Percentiles rank a stretch among this genome's conserved stretches.
Evolutionary conservation across 495 filamentous ascomycete genomes (phyloP).

Genomic region (Evansstolkia leycettana): DNA sequence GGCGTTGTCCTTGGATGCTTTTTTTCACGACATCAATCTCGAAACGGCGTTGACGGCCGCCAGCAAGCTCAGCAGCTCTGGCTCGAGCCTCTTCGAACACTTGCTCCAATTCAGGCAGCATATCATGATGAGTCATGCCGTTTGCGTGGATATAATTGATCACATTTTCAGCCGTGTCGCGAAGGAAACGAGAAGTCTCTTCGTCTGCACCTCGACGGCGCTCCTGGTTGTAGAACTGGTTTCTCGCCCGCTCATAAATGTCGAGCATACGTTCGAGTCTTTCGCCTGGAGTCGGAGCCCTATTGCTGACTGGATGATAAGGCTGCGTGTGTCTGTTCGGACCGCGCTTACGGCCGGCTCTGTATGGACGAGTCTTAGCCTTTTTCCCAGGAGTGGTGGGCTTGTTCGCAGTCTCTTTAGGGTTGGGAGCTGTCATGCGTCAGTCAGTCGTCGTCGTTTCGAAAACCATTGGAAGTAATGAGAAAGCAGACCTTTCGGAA

Average conservation of each 20-base stretch:
- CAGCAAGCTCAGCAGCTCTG: conserved; percentile 24
- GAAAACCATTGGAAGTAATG: too few relatives aligned
- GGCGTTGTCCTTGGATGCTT: too few relatives aligned
- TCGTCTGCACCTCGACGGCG: conserved; percentile 6
- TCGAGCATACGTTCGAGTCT: conserved; percentile 19
- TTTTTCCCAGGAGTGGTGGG: too few relatives aligned
- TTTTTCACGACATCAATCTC: too few relatives aligned
- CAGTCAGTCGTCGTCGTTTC: conserved; percentile 1
- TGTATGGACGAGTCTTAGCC: too few relatives aligned
- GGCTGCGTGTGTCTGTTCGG: too few relatives aligned
- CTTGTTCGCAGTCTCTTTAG: too few relatives aligned
- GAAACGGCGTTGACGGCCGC: conserved; percentile 33
- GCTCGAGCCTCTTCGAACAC: conserved; percentile 15
- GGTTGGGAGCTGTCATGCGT: neutral
- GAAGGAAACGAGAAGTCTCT: conserved; percentile 31
- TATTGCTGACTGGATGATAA: too few relatives aligned
- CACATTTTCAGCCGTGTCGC: conserved; percentile 36
- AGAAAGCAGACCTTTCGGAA: conserved; percentile 10
- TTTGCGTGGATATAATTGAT: conserved; percentile 21
- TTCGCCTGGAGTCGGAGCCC: too few relatives aligned
- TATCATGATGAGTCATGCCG: conserved; percentile 7
- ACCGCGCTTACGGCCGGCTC: too few relatives aligned
- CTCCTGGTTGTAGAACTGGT: conserved; percentile 19
- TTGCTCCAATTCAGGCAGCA: conserved; percentile 21
- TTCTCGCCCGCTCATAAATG: conserved; percentile 25